A percentile compares a stretch with the other conserved stretches of the same genome.
These are phyloP conservation scores for Krasilnikovozyma curviuscula DNA, from an alignment of 768 basidiomycete genomes.

Conservation along the genomic window DNA sequence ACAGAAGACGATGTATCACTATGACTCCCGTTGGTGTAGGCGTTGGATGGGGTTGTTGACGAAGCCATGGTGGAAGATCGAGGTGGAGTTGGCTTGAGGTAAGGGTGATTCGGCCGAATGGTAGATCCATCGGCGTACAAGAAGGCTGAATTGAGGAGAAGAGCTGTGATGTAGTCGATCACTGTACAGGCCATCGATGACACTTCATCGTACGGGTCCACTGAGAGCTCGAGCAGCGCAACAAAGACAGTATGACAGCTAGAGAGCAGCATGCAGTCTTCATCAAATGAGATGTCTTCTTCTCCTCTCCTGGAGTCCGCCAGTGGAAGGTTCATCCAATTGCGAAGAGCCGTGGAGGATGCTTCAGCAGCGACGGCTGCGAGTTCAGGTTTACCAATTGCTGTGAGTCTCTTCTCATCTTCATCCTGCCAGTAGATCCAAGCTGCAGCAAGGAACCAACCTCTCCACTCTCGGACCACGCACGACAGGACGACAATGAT, in stretches of 20 bases:
- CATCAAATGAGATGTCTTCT: slow-evolving; percentile 32
- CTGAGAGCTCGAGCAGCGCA: slow-evolving; percentile 68
- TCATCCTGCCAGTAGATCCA: slow-evolving; percentile 96
- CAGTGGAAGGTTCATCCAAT: slow-evolving; percentile 43
- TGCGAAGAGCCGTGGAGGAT: slow-evolving; percentile 54
- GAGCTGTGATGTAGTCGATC: slow-evolving; percentile 76
- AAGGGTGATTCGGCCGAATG: slow-evolving; percentile 24
- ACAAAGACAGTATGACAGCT: slow-evolving; percentile 87
- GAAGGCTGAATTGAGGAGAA: slow-evolving; percentile 76
- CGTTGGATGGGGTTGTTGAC: too few relatives aligned
- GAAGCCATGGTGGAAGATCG: not conserved
- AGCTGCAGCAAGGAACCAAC: slow-evolving; percentile 85
- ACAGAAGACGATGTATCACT: not conserved
- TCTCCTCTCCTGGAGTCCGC: too few relatives aligned
- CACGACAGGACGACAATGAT: slow-evolving; percentile 76
- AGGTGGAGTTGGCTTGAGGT: slow-evolving; percentile 4
- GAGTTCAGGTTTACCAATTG: slow-evolving; percentile 2
- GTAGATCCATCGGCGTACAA: slow-evolving; percentile 50
- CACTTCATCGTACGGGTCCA: slow-evolving; percentile 83
- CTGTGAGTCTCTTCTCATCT: slow-evolving; percentile 1
- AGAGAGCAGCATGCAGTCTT: slow-evolving; percentile 66
- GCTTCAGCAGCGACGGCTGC: slow-evolving; percentile 39
- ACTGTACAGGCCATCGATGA: slow-evolving; percentile 76
- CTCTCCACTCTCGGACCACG: slow-evolving; percentile 87
- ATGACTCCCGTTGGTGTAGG: too few relatives aligned